Percentiles rank a stretch among this genome's conserved stretches.
Conservation (phyloP, 139 green algal genomes). For the Micractinium sp. region DNA sequence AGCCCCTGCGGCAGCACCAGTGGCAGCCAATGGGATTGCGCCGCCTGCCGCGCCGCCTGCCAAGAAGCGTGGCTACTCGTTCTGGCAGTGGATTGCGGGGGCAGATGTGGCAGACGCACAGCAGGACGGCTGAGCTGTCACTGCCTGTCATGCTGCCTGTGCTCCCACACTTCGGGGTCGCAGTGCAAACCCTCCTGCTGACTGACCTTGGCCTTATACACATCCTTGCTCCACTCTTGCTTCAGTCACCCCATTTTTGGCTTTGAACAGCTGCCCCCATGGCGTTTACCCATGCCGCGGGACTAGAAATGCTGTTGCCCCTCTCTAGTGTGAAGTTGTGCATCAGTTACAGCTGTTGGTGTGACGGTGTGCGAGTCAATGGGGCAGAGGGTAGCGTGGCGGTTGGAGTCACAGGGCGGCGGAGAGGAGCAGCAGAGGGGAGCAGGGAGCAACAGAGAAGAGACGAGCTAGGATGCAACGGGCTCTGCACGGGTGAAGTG, state of each 20-base stretch:
- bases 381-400: slow-evolving; percentile 16
- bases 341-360: too few species aligned
- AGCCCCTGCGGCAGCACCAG: background rate
- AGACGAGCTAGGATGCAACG: background rate
- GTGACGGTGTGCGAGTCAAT: background rate
- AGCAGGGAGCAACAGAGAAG: background rate
- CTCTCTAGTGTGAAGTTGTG: too few species aligned
- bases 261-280: too few species aligned
- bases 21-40: background rate
- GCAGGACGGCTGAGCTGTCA: background rate
- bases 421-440: background rate
- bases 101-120: slow-evolving; percentile 14
- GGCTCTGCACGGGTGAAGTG: background rate
- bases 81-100: slow-evolving; percentile 37
- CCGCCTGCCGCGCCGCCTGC: background rate
- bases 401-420: background rate
- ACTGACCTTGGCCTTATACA: background rate
- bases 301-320: too few species aligned
- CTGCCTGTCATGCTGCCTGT: background rate
- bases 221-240: too few species aligned
- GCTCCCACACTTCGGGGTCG: background rate
- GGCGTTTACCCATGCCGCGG: too few species aligned
- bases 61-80: slow-evolving; percentile 18
- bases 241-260: too few species aligned
- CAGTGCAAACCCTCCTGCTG: background rate